Percentiles rank a stretch among this genome's conserved stretches.
Evolutionary conservation across 2,329 filamentous ascomycete genomes (phyloP).

Genomic region (Apiospora pterosperma): DNA sequence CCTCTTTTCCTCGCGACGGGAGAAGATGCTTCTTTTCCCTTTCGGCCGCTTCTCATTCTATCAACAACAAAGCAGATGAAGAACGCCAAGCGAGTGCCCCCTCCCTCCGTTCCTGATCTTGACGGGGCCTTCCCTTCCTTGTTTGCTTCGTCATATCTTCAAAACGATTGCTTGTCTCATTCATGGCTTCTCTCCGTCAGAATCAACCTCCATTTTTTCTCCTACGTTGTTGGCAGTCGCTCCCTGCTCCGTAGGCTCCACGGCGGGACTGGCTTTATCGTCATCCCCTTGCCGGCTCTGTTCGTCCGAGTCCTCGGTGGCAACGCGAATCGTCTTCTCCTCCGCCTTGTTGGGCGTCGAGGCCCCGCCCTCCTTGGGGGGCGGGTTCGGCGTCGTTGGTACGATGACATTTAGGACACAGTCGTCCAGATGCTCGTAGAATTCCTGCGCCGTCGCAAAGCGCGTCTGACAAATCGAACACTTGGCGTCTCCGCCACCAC

Average conservation of each 20-base stretch:
- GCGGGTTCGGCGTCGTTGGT: conserved; percentile 36
- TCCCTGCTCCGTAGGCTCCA: conserved; percentile 13
- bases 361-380: conserved; percentile 18
- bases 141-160: not conserved
- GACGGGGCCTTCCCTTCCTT: not conserved
- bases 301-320: not conserved
- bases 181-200: conserved; percentile 18
- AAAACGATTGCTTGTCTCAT: not conserved
- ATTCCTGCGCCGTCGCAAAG: conserved; percentile 87
- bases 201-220: conserved; percentile 28
- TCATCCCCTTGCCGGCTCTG: not conserved
- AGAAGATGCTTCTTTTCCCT: no score
- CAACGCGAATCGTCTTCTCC: conserved; percentile 3
- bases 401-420: conserved; percentile 59
- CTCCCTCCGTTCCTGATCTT: not conserved
- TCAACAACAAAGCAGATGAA: not conserved
- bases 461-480: conserved; percentile 83
- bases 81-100: not conserved
- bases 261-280: conserved; percentile 3
- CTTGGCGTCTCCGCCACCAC: conserved; percentile 63
- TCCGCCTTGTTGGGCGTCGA: conserved; percentile 16
- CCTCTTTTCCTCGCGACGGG: not conserved
- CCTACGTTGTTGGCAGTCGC: conserved; percentile 3
- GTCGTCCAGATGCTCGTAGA: conserved; percentile 89
- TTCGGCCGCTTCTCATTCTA: not conserved